Evolutionary conservation across 2,329 filamentous ascomycete species (phyloP), one percentile per base, ranked within the genome.

Genomic region (Tolypocladium ophioglossoides): DNA sequence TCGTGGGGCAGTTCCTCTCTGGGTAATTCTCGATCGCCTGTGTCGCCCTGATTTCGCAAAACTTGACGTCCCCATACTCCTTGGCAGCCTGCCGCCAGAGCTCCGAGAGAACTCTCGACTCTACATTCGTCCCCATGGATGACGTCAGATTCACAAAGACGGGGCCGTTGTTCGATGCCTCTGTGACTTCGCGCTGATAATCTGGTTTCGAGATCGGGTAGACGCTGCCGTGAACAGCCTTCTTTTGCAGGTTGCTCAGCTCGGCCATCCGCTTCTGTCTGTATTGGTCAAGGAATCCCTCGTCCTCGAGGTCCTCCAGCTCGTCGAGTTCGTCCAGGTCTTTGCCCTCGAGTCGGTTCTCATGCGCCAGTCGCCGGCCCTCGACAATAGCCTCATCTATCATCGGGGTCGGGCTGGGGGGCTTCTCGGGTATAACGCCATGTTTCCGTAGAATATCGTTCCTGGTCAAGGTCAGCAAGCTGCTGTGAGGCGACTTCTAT

Each of bases 391-490:
- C 94, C 76, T 97, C 92, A 73, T 99, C 87, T 64, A 99, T 96
- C 74, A 96, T 86, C 8, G 91, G 91, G 2, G 94, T 96, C 2
- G 94, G 94, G 48, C 92, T 96, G 3, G 91, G 91, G 0, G 92
- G 91, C 69, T 96, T 97, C 69, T 97, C 91, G n/a, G 94, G 94
- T 58, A 99, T 97, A 61, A 99, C 79, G 61, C 91, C 90, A 76
- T 99, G 91, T 71, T 95, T 95, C 63, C 94, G 89, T 55, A 99
- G 84, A 66, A 99, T 99, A 63, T 99, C 94, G 70, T 99, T 99
- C 91, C 91, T 96, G 59, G 54, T 51, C 57, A 54, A 55, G 57
- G 61, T 70, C 56, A 69, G 63, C 49, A 34, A 50, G 32, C 50
- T 51, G 24, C 52, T 27, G 37, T 46, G 47, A 35, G 56, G 47